Evolutionary conservation across 2,329 filamentous ascomycete species (phyloP).

Genomic region (Cryphonectria carpinicola): DNA sequence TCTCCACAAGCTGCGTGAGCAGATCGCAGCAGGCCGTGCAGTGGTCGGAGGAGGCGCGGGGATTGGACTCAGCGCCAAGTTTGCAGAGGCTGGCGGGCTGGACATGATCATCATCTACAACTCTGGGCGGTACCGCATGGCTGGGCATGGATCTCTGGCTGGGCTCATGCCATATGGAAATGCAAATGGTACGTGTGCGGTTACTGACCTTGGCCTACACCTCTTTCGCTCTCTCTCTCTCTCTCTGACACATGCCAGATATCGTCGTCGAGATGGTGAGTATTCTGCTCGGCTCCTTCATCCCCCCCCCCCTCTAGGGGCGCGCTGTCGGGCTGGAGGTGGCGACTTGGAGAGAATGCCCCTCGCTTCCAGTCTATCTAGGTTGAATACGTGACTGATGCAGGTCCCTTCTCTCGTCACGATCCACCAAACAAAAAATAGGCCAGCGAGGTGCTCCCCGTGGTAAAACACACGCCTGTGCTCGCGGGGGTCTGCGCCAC

Average conservation of each 20-base stretch:
- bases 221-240: neutral
- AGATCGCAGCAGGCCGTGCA: constrained; percentile 58
- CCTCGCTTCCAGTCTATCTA: neutral
- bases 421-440: constrained; percentile 32
- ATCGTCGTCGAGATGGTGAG: constrained; percentile 69
- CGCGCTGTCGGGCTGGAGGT: neutral
- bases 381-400: neutral
- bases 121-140: constrained; percentile 74
- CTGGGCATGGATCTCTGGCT: constrained; percentile 68
- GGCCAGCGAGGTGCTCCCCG: constrained; percentile 67
- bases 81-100: constrained; percentile 68
- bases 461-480: constrained; percentile 67
- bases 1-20: constrained; percentile 55
- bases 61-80: constrained; percentile 73
- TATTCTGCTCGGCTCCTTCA: neutral
- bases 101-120: constrained; percentile 77
- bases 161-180: constrained; percentile 74
- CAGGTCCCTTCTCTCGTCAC: neutral
- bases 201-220: neutral
- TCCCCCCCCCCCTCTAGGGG: no score
- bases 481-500: constrained; percentile 73
- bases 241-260: constrained; percentile 38
- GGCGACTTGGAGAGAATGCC: neutral
- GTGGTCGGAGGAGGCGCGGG: constrained; percentile 73
- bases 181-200: constrained; percentile 52